These are phyloP conservation scores for Cryphonectria parasitica DNA, from an alignment of 2,329 filamentous ascomycete genomes.

Conservation along the genomic window DNA sequence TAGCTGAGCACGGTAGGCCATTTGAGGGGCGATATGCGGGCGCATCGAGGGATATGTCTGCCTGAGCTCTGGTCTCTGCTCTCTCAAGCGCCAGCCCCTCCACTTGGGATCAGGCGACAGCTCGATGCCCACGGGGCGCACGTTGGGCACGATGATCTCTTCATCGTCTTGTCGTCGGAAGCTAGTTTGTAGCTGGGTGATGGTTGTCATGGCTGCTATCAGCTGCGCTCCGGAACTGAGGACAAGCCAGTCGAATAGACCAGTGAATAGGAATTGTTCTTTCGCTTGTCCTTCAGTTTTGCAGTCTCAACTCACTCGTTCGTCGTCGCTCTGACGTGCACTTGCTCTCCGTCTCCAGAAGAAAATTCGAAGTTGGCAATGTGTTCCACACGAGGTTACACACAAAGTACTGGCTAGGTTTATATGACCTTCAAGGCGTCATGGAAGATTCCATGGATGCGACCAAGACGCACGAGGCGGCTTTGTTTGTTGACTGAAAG, in stretches of 20 bases:
- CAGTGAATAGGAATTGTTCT: background rate
- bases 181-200: background rate
- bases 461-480: background rate
- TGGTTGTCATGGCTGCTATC: background rate
- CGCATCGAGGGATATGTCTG: background rate
- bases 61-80: slow-evolving; percentile 21
- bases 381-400: background rate
- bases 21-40: slow-evolving; percentile 9
- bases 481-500: slow-evolving; percentile 24
- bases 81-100: slow-evolving; percentile 25
- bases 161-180: background rate
- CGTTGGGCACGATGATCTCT: slow-evolving; percentile 13
- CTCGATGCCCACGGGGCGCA: slow-evolving; percentile 13
- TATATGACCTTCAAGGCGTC: slow-evolving; percentile 20
- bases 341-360: background rate
- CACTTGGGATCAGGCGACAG: slow-evolving; percentile 18
- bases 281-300: background rate
- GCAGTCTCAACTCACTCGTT: background rate
- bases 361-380: background rate
- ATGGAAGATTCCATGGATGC: background rate
- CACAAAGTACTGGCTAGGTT: slow-evolving; percentile 10
- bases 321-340: background rate
- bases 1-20: slow-evolving; percentile 10
- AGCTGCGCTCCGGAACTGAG: background rate
- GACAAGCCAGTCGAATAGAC: background rate